Evolutionary conservation across 768 basidiomycete species (phyloP).

Genomic region (Phaeotremella fagi): DNA sequence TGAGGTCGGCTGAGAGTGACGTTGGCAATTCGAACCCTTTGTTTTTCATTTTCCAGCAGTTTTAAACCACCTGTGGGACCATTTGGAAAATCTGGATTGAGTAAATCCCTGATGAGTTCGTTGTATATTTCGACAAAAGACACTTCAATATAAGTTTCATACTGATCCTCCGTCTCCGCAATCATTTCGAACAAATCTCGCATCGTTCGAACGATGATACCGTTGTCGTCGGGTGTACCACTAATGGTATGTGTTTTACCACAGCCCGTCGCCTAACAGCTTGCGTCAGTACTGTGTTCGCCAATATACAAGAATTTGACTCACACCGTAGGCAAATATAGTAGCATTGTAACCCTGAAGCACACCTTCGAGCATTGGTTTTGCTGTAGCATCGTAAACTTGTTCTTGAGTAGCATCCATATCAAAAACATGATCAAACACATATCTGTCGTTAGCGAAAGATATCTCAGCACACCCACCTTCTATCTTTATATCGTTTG

Average conservation of each 20-base stretch:
- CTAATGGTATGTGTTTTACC: constrained; percentile 99
- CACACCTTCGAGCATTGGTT: constrained; percentile 69
- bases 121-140: constrained; percentile 99
- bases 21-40: constrained; percentile 73
- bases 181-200: constrained; percentile 92
- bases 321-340: constrained; percentile 95
- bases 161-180: constrained; percentile 76
- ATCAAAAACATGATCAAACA: constrained; percentile 91
- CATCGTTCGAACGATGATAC: constrained; percentile 95
- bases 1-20: constrained; percentile 75
- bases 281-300: background rate
- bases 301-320: constrained; percentile 43
- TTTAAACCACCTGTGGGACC: constrained; percentile 81
- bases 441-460: constrained; percentile 55
- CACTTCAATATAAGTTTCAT: constrained; percentile 79
- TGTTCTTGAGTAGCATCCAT: constrained; percentile 75
- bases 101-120: constrained; percentile 94
- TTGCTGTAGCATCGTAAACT: constrained; percentile 79
- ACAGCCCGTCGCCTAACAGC: constrained; percentile 90
- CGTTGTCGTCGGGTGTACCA: constrained; percentile 78
- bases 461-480: constrained; percentile 44
- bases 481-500: constrained; percentile 90
- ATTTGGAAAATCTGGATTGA: constrained; percentile 59
- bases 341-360: constrained; percentile 95
- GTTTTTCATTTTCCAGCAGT: constrained; percentile 85